A percentile compares a stretch with the other conserved stretches of the same genome.
These are phyloP conservation scores for Mortierella hygrophila DNA, from an alignment of 192 early-diverging fungal genomes.

Conservation along the genomic window DNA sequence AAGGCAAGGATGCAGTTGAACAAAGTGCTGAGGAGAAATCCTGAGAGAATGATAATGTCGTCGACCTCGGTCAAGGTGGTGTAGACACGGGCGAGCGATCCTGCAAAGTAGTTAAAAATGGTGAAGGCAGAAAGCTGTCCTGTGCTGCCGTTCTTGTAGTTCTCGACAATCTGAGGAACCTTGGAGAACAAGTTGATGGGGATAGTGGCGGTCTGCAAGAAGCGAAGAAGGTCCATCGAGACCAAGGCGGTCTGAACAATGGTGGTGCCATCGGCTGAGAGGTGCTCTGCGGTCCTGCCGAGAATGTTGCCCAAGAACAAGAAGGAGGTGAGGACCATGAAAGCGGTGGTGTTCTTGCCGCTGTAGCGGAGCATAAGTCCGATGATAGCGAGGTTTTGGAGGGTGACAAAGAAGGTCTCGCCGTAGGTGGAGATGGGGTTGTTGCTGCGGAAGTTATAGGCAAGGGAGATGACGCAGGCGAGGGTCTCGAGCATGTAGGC, in stretches of 20 bases:
- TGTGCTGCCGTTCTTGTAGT: conserved; percentile 85
- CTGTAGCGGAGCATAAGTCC: conserved; percentile 74
- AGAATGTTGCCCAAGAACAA: conserved; percentile 42
- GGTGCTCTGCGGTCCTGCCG: conserved; percentile 31
- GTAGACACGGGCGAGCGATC: conserved; percentile 87
- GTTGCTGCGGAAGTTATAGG: conserved; percentile 87
- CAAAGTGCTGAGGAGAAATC: conserved; percentile 73
- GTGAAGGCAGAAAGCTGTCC: conserved; percentile 95
- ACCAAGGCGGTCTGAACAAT: conserved; percentile 69
- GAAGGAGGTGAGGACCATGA: conserved; percentile 62
- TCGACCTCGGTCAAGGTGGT: conserved; percentile 94
- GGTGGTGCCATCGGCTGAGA: conserved; percentile 41
- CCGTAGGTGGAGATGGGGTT: conserved; percentile 94
- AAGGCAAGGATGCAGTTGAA: conserved; percentile 84
- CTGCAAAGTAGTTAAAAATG: conserved; percentile 89
- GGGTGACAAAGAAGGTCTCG: conserved; percentile 85
- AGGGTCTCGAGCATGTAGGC: conserved; percentile 88
- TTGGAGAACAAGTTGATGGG: conserved; percentile 84
- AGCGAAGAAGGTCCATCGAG: conserved; percentile 62
- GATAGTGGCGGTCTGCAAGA: conserved; percentile 82
- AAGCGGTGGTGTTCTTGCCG: conserved; percentile 52
- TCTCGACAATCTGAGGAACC: conserved; percentile 91
- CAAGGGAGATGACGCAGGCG: conserved; percentile 81
- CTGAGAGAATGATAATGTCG: conserved; percentile 81
- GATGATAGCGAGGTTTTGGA: conserved; percentile 87